A percentile compares a stretch with the other conserved stretches of the same genome.
These are phyloP conservation scores for Strigomonas culicis DNA, from an alignment of 208 protist genomes.

Conservation along the genomic window DNA sequence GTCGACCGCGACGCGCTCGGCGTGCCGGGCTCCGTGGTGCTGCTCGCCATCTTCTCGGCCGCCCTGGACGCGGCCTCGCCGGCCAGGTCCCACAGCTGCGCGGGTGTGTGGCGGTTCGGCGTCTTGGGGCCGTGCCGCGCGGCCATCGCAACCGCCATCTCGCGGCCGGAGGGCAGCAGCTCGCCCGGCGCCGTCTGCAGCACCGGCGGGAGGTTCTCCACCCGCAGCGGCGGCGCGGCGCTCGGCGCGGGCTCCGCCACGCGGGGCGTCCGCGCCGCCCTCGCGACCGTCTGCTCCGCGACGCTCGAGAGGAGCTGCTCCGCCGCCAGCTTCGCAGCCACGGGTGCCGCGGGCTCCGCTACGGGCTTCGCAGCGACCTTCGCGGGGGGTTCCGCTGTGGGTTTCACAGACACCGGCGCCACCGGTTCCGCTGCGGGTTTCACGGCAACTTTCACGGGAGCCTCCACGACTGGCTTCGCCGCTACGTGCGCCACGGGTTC, in stretches of 20 bases:
- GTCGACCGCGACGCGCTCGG: too few species aligned
- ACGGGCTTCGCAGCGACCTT: not conserved
- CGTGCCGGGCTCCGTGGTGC: too few species aligned
- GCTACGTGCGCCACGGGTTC: too few species aligned
- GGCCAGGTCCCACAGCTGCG: constrained; percentile 4
- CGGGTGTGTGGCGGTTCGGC: constrained; percentile 11
- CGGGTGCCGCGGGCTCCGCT: not conserved
- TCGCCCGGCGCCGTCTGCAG: not conserved
- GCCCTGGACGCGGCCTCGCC: not conserved
- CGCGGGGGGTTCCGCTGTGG: not conserved
- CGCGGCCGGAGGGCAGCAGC: constrained; percentile 5
- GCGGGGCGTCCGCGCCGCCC: not conserved
- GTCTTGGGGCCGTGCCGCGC: constrained; percentile 21
- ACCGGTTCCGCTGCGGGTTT: not conserved
- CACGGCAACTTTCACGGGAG: not conserved
- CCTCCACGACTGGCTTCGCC: not conserved
- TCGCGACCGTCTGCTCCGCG: not conserved
- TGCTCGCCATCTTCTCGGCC: not conserved
- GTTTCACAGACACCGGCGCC: too few species aligned
- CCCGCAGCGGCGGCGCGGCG: not conserved
- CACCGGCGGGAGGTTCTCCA: not conserved
- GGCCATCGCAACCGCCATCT: constrained; percentile 20
- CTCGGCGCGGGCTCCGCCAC: not conserved
- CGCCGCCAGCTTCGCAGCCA: not conserved
- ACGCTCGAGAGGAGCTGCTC: not conserved